Conservation (phyloP, 441 rosid genomes). For the Jatropha podagrica region DNA sequence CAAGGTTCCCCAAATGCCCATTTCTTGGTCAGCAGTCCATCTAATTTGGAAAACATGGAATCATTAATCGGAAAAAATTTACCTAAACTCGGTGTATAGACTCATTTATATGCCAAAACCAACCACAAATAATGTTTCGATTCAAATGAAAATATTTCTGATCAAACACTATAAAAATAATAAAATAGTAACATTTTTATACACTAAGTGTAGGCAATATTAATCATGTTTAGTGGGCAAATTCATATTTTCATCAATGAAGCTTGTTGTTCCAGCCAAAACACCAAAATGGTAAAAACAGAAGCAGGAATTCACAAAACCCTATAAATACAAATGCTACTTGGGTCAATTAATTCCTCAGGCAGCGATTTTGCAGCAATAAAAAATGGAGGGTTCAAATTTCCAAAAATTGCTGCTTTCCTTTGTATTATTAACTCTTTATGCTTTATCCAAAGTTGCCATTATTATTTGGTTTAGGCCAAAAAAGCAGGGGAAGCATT, state of each 20-base stretch:
- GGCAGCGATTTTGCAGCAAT: not conserved
- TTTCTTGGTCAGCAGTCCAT: not conserved
- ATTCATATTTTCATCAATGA: no score
- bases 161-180: no score
- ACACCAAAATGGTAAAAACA: not conserved
- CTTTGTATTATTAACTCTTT: conserved; percentile 6
- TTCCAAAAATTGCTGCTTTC: not conserved
- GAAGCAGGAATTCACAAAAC: not conserved
- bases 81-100: no score
- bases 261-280: not conserved
- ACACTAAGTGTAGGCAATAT: no score
- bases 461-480: conserved; percentile 21
- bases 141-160: no score
- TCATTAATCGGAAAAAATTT: no score
- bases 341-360: not conserved
- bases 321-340: not conserved
- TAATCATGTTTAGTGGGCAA: no score
- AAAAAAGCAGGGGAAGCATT: conserved; percentile 11
- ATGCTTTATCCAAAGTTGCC: not conserved
- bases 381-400: conserved; percentile 8
- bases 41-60: not conserved
- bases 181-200: no score
- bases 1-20: not conserved
- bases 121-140: no score
- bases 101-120: no score